Conservation (phyloP, 164 flowering plant species). For the Taxillus chinensis region DNA sequence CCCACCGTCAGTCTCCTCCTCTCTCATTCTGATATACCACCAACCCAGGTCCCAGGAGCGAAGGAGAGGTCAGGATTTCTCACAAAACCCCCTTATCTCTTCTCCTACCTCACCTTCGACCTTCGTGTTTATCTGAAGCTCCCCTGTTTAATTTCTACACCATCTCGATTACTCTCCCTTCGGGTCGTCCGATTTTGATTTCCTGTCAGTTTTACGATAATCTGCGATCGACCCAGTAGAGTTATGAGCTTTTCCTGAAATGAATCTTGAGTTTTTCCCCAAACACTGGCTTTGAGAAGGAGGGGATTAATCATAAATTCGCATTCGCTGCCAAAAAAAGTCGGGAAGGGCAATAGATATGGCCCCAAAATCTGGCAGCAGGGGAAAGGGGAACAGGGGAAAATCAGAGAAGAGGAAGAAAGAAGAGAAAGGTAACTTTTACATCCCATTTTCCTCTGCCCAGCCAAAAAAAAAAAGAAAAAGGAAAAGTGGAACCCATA, state of each 20-base stretch:
- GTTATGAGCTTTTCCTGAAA: constrained; percentile 4
- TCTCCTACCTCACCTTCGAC: constrained; percentile 20
- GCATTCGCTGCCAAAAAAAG: neutral
- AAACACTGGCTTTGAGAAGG: neutral
- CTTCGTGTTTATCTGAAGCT: constrained; percentile 4
- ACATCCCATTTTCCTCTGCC: no score
- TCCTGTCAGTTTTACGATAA: neutral
- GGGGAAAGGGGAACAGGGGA: constrained; percentile 45
- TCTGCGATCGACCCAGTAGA: neutral
- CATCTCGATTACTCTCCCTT: neutral
- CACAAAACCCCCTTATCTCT: constrained; percentile 47
- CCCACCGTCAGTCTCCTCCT: no score
- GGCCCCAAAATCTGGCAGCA: constrained; percentile 77
- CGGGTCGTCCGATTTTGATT: neutral
- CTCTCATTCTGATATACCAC: no score
- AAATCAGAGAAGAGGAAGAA: constrained; percentile 78
- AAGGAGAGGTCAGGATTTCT: constrained; percentile 62
- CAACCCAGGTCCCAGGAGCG: neutral
- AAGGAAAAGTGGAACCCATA: neutral
- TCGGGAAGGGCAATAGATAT: constrained; percentile 12
- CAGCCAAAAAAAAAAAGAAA: neutral
- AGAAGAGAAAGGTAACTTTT: constrained; percentile 61
- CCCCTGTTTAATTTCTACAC: neutral
- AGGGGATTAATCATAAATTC: neutral
- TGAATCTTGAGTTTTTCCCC: constrained; percentile 4